These are phyloP conservation scores for Kandelia obovata DNA, from an alignment of 345 rosid genomes.

Conservation along the genomic window DNA sequence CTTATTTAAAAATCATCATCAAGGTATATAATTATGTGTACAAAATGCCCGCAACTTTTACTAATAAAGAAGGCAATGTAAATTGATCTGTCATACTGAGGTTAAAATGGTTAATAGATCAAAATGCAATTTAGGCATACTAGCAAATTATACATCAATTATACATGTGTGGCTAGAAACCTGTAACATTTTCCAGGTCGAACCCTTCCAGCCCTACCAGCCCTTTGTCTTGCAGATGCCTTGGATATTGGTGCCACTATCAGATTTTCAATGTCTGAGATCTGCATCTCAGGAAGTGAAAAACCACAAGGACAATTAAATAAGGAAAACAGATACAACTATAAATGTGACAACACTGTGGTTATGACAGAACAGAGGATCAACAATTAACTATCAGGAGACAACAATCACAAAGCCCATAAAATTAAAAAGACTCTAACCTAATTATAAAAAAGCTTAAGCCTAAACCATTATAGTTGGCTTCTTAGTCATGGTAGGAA, in stretches of 20 bases:
- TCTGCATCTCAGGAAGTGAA: constrained; percentile 38
- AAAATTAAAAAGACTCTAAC: background rate
- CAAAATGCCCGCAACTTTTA: background rate
- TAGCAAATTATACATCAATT: background rate
- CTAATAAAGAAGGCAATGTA: background rate
- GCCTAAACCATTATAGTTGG: background rate
- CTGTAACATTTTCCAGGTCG: constrained; percentile 98
- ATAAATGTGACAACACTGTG: background rate
- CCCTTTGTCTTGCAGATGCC: constrained; percentile 96
- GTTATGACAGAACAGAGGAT: background rate
- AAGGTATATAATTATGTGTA: background rate
- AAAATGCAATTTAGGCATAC: background rate
- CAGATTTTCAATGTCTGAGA: constrained; percentile 87
- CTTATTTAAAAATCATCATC: background rate
- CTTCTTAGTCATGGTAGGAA: no score
- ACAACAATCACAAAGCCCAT: background rate
- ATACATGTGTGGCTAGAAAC: constrained; percentile 29
- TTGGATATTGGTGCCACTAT: constrained; percentile 92
- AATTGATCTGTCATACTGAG: background rate
- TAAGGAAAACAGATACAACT: background rate
- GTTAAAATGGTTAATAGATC: background rate
- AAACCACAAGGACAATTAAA: background rate
- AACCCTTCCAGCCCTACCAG: constrained; percentile 97
- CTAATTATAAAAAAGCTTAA: background rate
- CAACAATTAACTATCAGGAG: background rate